Evolutionary conservation across 2,329 filamentous ascomycete genomes (phyloP), one percentile per base, ranked within the genome.

Genomic region (Colletotrichum brevisporum): DNA sequence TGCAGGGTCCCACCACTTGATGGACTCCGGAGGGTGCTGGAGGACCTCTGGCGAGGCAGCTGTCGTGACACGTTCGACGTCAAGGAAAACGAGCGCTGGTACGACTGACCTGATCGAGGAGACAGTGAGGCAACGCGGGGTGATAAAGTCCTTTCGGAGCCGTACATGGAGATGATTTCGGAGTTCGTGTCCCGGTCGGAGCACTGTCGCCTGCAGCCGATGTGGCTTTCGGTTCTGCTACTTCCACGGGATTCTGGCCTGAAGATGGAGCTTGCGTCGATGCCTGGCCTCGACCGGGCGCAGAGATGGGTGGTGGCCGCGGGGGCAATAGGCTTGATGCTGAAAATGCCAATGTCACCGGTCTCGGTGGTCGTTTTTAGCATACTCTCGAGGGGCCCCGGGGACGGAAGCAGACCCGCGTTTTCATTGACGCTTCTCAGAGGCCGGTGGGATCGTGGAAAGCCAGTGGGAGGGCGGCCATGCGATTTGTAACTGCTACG

Each of bases 321-420:
- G 13, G 80, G 78, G 10, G 76, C 76, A 16, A 79, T 64, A 8
- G 84, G 80, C 54, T 81, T 83, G 72, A 89, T 88, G 59, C 86
- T 88, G 76, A 90, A 90, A 57, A 87, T 78, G 5, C 88, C 88
- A 72, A 90, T 89, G 72, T 91, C 88, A n/a, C 89, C 89, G 9
- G 88, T 90, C 74, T 91, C 89, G 1, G 89, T 91, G 1, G 87
- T 90, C 4, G 86, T 91, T 78, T 88, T 91, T 67, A 91, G 81
- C 89, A 91, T 90, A 76, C 88, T 86, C 72, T 89, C 85, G n/a
- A 90, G 78, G 2, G 86, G 86, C 5, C 85, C 87, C 0, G 88
- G 86, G 1, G 82, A 86, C 53, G 78, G 81, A 15, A 85, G 80
- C 58, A 85, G 77, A 31, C 76, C 75, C 36, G 78, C 75, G 63